Conservation (phyloP, 108 stramenopile genomes). For the Phaeodactylum tricornutum region DNA sequence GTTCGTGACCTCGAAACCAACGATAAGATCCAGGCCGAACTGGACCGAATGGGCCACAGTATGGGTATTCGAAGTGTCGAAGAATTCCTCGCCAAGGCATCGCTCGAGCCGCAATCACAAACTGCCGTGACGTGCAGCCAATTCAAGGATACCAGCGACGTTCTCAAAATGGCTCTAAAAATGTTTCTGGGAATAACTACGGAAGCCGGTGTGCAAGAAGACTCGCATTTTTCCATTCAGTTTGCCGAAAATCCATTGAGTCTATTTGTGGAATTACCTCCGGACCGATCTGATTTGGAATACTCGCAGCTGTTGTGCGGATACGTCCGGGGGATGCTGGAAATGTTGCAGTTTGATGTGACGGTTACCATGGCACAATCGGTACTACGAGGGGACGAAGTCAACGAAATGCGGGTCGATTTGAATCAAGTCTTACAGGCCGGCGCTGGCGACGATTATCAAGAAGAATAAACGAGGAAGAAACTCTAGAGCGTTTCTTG, state of each 20-base stretch:
- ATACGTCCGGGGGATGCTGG: conserved; percentile 86
- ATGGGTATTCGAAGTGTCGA: conserved; percentile 93
- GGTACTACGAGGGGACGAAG: conserved; percentile 75
- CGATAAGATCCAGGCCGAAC: conserved; percentile 47
- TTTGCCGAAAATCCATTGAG: conserved; percentile 87
- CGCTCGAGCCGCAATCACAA: conserved; percentile 10
- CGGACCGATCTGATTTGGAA: conserved; percentile 32
- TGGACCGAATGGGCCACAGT: conserved; percentile 90
- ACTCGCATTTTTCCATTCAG: conserved; percentile 60
- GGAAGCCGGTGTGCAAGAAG: conserved; percentile 67
- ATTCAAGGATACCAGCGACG: conserved; percentile 83
- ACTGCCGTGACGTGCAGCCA: conserved; percentile 22
- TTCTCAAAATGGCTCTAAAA: conserved; percentile 87
- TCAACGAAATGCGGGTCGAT: conserved; percentile 87
- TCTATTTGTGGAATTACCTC: conserved; percentile 91
- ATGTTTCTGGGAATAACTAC: conserved; percentile 90
- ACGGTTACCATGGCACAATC: conserved; percentile 72
- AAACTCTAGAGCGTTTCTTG: no score
- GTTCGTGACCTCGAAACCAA: conserved; percentile 76
- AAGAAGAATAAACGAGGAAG: conserved; percentile 75
- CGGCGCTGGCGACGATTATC: conserved; percentile 83
- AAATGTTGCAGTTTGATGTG: conserved; percentile 84
- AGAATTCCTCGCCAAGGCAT: conserved; percentile 92
- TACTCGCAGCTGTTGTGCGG: conserved; percentile 92
- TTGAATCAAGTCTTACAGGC: conserved; percentile 65